Percentiles rank a stretch among this genome's conserved stretches.
Conservation (phyloP, 768 basidiomycete genomes). For the Lenzites betulinus region DNA sequence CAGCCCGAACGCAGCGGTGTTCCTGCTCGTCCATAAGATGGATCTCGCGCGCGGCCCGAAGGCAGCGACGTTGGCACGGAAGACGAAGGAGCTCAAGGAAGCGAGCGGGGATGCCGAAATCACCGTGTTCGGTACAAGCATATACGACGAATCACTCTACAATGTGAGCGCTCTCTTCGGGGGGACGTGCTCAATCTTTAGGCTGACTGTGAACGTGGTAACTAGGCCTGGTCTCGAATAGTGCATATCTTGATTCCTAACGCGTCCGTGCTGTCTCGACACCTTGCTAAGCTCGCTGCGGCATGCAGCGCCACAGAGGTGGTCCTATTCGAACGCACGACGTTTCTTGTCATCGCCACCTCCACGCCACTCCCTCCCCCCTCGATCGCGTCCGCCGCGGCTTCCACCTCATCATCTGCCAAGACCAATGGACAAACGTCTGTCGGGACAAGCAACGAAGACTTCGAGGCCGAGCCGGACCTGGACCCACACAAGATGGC, state of each 20-base stretch:
- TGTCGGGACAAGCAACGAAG: constrained; percentile 11
- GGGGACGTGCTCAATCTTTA: not conserved
- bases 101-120: constrained; percentile 61
- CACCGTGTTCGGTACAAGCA: constrained; percentile 89
- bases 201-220: constrained; percentile 9
- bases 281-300: constrained; percentile 83
- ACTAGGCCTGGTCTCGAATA: constrained; percentile 96
- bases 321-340: constrained; percentile 94
- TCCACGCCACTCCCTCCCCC: constrained; percentile 50
- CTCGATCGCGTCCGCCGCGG: constrained; percentile 17
- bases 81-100: constrained; percentile 70
- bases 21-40: constrained; percentile 97
- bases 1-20: constrained; percentile 83
- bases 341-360: constrained; percentile 96
- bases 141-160: constrained; percentile 92
- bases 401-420: constrained; percentile 32
- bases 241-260: constrained; percentile 97
- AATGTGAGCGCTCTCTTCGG: constrained; percentile 52
- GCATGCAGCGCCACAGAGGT: constrained; percentile 92
- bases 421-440: constrained; percentile 23
- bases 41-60: constrained; percentile 79
- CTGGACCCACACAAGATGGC: constrained; percentile 50
- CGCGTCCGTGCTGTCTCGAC: constrained; percentile 82
- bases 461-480: constrained; percentile 26
- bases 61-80: constrained; percentile 62